A percentile compares a stretch with the other conserved stretches of the same genome.
Conservation (phyloP, 2,329 filamentous ascomycete genomes). For the Lasiodiplodia gonubiensis region DNA sequence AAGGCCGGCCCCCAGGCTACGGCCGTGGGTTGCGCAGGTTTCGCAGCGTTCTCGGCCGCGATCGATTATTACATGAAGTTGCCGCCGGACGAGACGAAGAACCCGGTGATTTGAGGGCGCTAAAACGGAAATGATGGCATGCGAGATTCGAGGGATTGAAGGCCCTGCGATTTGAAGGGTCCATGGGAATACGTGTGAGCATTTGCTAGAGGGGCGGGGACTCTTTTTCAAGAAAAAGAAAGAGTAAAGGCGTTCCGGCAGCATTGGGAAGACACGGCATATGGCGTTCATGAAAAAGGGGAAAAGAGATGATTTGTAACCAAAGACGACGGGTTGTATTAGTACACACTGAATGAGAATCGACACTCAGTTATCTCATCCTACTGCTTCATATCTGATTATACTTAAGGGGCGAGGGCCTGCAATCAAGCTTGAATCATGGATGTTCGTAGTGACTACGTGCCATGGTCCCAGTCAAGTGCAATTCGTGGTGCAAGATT, state of each 20-base stretch:
- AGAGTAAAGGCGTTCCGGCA: slow-evolving; percentile 1
- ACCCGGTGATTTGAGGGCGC: slow-evolving; percentile 42
- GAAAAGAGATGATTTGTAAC: not conserved
- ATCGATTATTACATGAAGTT: slow-evolving; percentile 85
- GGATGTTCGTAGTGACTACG: too few relatives aligned
- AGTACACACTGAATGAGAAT: slow-evolving; percentile 4
- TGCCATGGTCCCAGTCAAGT: too few relatives aligned
- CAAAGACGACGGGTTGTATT: slow-evolving; percentile 5
- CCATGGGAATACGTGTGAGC: not conserved
- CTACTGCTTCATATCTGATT: not conserved
- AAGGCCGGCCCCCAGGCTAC: slow-evolving; percentile 90
- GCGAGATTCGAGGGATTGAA: not conserved
- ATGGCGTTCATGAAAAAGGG: slow-evolving; percentile 28
- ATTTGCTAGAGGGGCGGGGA: slow-evolving; percentile 5
- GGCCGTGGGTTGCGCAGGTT: slow-evolving; percentile 85
- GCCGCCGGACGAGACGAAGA: slow-evolving; percentile 49
- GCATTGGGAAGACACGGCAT: not conserved
- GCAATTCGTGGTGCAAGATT: too few relatives aligned
- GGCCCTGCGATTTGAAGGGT: not conserved
- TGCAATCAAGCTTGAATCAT: too few relatives aligned
- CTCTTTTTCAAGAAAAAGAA: not conserved
- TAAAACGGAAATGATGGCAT: not conserved
- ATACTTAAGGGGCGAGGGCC: too few relatives aligned
- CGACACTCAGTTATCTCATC: slow-evolving; percentile 4
- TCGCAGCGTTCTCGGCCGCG: slow-evolving; percentile 88